These are phyloP conservation scores for Lyophyllum semitale DNA, from an alignment of 768 basidiomycete species.

Conservation along the genomic window DNA sequence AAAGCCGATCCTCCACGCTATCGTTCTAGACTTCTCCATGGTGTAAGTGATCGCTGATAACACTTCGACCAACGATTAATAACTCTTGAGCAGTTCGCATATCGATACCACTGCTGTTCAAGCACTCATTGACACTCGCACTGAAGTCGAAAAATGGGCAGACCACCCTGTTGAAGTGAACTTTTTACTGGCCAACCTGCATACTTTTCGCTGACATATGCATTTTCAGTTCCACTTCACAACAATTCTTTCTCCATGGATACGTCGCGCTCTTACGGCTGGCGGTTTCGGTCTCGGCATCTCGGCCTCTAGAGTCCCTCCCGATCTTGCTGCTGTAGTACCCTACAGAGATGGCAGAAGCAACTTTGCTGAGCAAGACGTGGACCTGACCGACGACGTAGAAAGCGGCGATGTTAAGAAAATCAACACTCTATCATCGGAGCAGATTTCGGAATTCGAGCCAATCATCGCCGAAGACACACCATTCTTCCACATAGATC, in stretches of 20 bases:
- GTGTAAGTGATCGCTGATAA: conserved; percentile 50
- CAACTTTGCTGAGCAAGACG: conserved; percentile 25
- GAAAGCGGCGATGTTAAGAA: conserved; percentile 38
- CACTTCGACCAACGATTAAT: background rate
- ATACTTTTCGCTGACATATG: background rate
- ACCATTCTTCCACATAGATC: conserved; percentile 92
- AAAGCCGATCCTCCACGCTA: conserved; percentile 75
- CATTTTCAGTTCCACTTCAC: conserved; percentile 86
- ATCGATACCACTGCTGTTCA: conserved; percentile 93
- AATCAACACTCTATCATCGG: conserved; percentile 13
- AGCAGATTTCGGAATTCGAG: conserved; percentile 24
- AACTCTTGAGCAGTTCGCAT: conserved; percentile 58
- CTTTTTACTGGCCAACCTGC: conserved; percentile 1
- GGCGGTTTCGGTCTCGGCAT: conserved; percentile 88
- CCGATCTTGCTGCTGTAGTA: conserved; percentile 80
- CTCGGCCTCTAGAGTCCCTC: conserved; percentile 37
- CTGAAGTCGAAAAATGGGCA: conserved; percentile 86
- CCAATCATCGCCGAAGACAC: conserved; percentile 56
- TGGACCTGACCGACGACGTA: conserved; percentile 28
- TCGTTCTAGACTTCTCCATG: conserved; percentile 89
- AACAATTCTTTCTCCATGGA: conserved; percentile 90
- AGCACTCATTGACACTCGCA: conserved; percentile 85
- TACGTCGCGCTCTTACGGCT: conserved; percentile 83
- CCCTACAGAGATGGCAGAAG: conserved; percentile 52
- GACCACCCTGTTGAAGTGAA: conserved; percentile 72